phyloP scores from a whole-genome alignment of 1,284 basidiomycete species.

The Fistulinella cinereoalba region DNA sequence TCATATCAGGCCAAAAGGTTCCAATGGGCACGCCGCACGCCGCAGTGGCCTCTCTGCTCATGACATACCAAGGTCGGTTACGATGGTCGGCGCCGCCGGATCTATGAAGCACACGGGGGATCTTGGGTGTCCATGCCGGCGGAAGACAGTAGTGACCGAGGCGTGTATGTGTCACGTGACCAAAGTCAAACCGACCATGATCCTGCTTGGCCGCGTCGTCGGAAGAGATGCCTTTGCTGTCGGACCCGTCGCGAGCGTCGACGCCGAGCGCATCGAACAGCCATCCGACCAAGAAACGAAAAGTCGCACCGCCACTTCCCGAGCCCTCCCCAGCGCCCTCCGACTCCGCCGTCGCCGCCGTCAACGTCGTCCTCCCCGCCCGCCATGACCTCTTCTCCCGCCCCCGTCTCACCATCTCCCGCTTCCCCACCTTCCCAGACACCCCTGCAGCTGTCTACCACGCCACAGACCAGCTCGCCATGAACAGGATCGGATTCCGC shows the following conservation, averaged over 20 bases:
- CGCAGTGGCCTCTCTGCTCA: neutral
- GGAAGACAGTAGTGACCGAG: neutral
- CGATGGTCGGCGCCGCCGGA: neutral
- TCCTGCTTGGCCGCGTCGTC: neutral
- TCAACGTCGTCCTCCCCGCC: slow-evolving; percentile 53
- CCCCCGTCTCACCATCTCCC: slow-evolving; percentile 66
- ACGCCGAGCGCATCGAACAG: slow-evolving; percentile 29
- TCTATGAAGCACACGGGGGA: neutral
- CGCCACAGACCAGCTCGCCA: slow-evolving; percentile 65
- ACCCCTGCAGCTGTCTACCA: slow-evolving; percentile 55
- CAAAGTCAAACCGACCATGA: neutral
- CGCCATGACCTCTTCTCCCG: slow-evolving; percentile 63
- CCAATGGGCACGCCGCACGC: too few species aligned
- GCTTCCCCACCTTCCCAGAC: slow-evolving; percentile 62
- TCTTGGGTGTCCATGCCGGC: neutral
- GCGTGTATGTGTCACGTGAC: slow-evolving; percentile 18
- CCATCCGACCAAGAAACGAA: slow-evolving; percentile 40
- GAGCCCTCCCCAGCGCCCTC: slow-evolving; percentile 48
- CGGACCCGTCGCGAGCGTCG: slow-evolving; percentile 38
- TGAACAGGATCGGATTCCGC: slow-evolving; percentile 76
- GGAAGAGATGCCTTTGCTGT: slow-evolving; percentile 12
- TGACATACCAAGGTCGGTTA: neutral
- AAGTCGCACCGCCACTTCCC: slow-evolving; percentile 30
- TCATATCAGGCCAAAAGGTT: neutral
- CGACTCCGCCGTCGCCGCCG: slow-evolving; percentile 31